Percentiles rank a stretch among this genome's conserved stretches.
Conservation (phyloP, 2,329 filamentous ascomycete genomes). For the Hysterium pulicare region DNA sequence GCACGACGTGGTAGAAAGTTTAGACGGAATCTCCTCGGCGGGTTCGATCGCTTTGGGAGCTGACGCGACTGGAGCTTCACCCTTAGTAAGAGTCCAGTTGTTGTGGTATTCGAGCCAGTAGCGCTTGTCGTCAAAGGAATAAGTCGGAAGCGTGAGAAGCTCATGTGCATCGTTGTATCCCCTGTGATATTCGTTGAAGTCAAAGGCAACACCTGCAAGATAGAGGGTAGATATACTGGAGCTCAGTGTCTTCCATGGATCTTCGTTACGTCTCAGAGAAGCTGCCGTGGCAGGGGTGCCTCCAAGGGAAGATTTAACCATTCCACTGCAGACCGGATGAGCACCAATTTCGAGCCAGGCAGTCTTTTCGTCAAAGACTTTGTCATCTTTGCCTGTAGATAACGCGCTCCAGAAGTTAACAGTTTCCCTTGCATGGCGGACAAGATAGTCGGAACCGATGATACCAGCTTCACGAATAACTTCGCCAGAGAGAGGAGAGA, state of each 20-base stretch:
- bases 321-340: constrained; percentile 64
- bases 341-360: constrained; percentile 73
- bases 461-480: constrained; percentile 56
- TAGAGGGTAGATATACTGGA: constrained; percentile 59
- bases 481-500: constrained; percentile 65
- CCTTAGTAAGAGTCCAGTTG: constrained; percentile 70
- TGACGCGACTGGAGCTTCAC: constrained; percentile 48
- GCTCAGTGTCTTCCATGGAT: constrained; percentile 62
- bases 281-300: constrained; percentile 54
- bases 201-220: constrained; percentile 58
- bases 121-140: constrained; percentile 67
- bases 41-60: constrained; percentile 39
- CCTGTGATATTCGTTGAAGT: constrained; percentile 69
- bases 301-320: constrained; percentile 64
- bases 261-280: constrained; percentile 61
- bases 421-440: constrained; percentile 62
- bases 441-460: constrained; percentile 61
- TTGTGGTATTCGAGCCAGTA: constrained; percentile 71
- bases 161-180: constrained; percentile 57
- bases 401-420: constrained; percentile 68
- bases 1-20: constrained; percentile 63
- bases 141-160: constrained; percentile 64
- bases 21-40: constrained; percentile 47
- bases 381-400: constrained; percentile 55
- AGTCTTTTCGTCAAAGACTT: constrained; percentile 62